Percentiles rank a stretch among this genome's conserved stretches.
Conservation (phyloP, 192 early-diverging fungal species). For the Linnemannia exigua region DNA sequence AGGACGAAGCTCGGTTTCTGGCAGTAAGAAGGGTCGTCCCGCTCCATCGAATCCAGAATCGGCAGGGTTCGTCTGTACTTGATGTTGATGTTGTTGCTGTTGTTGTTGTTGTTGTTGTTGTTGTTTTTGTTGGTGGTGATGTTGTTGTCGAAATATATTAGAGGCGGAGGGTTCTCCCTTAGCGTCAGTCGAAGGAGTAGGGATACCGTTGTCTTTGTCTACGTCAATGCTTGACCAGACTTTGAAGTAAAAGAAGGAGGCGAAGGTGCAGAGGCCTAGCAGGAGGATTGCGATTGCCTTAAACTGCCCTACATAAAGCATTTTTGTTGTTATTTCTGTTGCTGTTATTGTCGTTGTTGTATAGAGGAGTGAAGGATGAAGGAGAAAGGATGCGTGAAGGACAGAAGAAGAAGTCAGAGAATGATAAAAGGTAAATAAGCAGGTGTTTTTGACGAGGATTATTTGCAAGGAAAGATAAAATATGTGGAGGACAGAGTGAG, state of each 20-base stretch:
- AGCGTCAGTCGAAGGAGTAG: not conserved
- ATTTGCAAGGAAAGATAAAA: not conserved
- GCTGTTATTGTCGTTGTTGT: too few relatives aligned
- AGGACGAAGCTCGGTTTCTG: not conserved
- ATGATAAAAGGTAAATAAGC: too few relatives aligned
- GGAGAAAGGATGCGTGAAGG: not conserved
- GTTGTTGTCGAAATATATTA: not conserved
- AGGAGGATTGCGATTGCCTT: constrained; percentile 13
- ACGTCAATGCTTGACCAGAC: constrained; percentile 43
- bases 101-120: not conserved
- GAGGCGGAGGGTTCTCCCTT: not conserved
- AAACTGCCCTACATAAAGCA: constrained; percentile 24
- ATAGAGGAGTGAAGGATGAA: not conserved
- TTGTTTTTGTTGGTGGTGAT: not conserved
- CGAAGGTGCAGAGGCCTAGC: constrained; percentile 18
- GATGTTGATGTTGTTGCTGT: not conserved
- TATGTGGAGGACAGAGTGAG: not conserved
- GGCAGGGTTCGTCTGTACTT: not conserved
- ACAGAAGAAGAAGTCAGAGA: too few relatives aligned
- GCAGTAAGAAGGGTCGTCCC: not conserved
- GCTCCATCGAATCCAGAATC: not conserved
- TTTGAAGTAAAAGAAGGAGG: constrained; percentile 36
- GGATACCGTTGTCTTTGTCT: not conserved
- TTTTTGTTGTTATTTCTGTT: too few relatives aligned
- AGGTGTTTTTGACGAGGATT: too few relatives aligned